Base-by-base conservation (phyloP, 306 rosid species). In the Fagus sylvatica region DNA sequence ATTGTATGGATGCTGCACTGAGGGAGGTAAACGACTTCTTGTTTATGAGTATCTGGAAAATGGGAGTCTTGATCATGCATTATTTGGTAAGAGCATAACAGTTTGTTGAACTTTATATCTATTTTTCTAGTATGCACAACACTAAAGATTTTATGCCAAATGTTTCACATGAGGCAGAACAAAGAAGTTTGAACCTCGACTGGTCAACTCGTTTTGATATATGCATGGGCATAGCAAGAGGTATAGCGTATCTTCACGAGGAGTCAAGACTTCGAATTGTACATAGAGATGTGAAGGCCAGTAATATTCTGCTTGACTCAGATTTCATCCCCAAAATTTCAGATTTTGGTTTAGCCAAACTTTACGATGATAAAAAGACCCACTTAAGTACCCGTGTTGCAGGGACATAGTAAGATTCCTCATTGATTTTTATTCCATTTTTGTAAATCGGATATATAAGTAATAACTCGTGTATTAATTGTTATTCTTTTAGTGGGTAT, bases 201-300 rank as follows among this genome's bases (percentile, higher is more conserved):
- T 93, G 98, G 97, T 70, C 88, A 8, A 87, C 87, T 15, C 93
- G 97, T 54, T 91, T 82, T 78, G 89, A 90, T 42, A 87, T 91
- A 30, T 91, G 93, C 80, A 4, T 84, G 84, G 97, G 95, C 4
- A 78, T 91, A 22, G 95, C 95, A 30, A 90, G 91, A 84, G 97
- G 97, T 37, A 81, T 91, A 64, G 59, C 96, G 71, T 91, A 93
- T 80, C 92, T 90, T 79, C 93, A 90, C 8, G 93, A 90, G 78
- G 97, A 93, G 81, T 93, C 96, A 3, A 78, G 90, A 16, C 66
- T 84, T 46, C 86, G 96, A 37, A 90, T 91, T 74, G 91, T 93
- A 59, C 97, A 93, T 57, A 88, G 97, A 64, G 97, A 93, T 83
- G 96, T 93, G 69, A 93, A 93, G 76, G 89, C 96, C 60, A 91